Evolutionary conservation across 257 asterid genomes (phyloP), one percentile per base, ranked within the genome.

Genomic region (Osmanthus fragrans): DNA sequence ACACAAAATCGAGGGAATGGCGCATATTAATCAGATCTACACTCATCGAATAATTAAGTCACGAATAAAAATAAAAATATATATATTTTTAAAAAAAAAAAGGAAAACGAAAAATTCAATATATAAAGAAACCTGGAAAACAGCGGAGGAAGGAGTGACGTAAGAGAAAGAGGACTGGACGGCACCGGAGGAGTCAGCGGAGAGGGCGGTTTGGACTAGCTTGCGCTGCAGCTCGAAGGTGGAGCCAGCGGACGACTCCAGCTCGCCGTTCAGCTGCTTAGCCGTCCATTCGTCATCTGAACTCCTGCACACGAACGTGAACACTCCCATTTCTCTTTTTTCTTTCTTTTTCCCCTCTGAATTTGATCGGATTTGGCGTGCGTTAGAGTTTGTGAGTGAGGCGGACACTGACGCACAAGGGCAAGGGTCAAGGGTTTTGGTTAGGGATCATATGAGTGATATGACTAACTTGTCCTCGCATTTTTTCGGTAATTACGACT

Each of bases 81-180:
- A 58, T 8, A n/a, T 3, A 58, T n/a, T 1, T n/a, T 5, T 5
- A 8, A 64, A 30, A 37, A 64, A 30, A 37, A 7, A 1, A 37
- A 0, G 11, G 7, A 37, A 37, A 37, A 7, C 15, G 4, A 40
- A 40, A 51, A 54, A 76, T 23, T 16, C 19, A 37, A 3, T 0
- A 30, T 54, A 54, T 0, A 4, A 4, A 8, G 69, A 70, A 65
- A 93, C 98, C 96, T 93, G 98, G 80, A 93, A 93, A 23, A 93
- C 94, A 40, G 89, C 98, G 12, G 98, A 91, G 10, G 89, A 74
- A 47, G 93, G 92, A 29, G 91, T 82, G 68, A 92, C 88, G 40
- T 36, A 88, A 77, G 97, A 89, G 86, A 93, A 93, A 7, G 97
- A 91, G 8, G 96, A 93, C 75, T 90, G 96, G 49, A 90, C 96